Evolutionary conservation across 2,329 filamentous ascomycete genomes (phyloP).

Genomic region (Neonectria hederae): DNA sequence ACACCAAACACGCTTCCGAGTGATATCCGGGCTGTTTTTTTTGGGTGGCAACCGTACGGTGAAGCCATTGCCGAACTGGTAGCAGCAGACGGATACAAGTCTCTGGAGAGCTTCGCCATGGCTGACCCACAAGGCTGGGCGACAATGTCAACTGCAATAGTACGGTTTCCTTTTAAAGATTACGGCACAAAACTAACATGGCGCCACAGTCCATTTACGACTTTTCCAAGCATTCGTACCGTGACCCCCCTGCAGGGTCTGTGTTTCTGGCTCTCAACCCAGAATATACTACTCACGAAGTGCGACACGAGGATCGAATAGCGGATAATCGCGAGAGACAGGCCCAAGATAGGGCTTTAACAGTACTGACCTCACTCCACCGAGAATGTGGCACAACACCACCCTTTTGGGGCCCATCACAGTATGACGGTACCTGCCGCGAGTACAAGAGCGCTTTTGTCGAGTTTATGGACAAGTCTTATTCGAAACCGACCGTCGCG

Average conservation of each 20-base stretch:
- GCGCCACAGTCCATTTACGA: constrained; percentile 43
- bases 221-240: constrained; percentile 30
- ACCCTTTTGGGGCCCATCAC: constrained; percentile 18
- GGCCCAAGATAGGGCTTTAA: not conserved
- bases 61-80: constrained; percentile 24
- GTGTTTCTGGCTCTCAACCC: constrained; percentile 42
- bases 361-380: not conserved
- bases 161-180: constrained; percentile 20
- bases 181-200: not conserved
- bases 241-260: constrained; percentile 27
- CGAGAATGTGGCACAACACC: constrained; percentile 4
- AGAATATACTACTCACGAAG: constrained; percentile 36
- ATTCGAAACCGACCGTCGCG: constrained; percentile 5
- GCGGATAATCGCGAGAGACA: not conserved
- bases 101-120: constrained; percentile 35
- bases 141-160: constrained; percentile 37
- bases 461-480: not conserved
- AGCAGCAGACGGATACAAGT: constrained; percentile 35
- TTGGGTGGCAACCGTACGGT: constrained; percentile 23
- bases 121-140: constrained; percentile 37
- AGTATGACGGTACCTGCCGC: not conserved
- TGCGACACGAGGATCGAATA: not conserved
- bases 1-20: not conserved
- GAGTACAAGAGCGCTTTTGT: not conserved
- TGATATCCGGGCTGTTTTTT: constrained; percentile 9